Base-by-base conservation (phyloP, 2,329 filamentous ascomycete genomes). In the Cucurbitaria berberidis region DNA sequence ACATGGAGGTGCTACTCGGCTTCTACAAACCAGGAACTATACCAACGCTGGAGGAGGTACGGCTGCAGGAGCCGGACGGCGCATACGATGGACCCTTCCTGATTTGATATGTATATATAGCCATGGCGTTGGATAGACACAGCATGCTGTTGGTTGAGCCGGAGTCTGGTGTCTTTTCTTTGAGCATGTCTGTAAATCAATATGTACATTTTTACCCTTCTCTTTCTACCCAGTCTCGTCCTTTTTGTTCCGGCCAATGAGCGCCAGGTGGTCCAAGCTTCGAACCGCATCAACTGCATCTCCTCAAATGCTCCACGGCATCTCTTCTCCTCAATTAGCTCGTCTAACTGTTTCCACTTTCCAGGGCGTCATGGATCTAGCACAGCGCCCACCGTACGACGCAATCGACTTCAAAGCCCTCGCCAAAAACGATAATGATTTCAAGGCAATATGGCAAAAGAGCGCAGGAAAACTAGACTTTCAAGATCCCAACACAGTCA, bases 1-100 rank as follows among this genome's bases (percentile, higher is more conserved):
- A 82, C 66, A 96, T 98, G 89, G 86, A 90, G 49, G 84, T 82
- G 48, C 79, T 98, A n/a, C 77, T 98, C 32, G 79, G 81, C n/a
- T 93, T 87, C 71, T 97, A 96, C 67, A 74, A 72, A 49, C 76
- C 78, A 1, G 74, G 77, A 34, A 67, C 70, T 11, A 73, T 81
- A 9, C 80, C 80, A 3, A 75, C 64, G 21, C 69, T 81, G 24
- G 72, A 74, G 5, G 66, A 80, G 39, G 64, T 82, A 6, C 69
- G 76, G 16, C 60, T 76, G 24, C 69, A 70, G 35, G 76, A 78
- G 55, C 62, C 72, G 27, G 70, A 75, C 10, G 75, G 69, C 10
- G 70, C 71, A 27, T 81, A 80, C 49, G 78, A 82, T 57, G 80
- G 79, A 2, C 78, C 78, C 18, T 82, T 80, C 60, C 59, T 75